These are phyloP conservation scores for Yamadazyma dushanensis DNA, from an alignment of 1,139 yeast genomes.

Conservation along the genomic window DNA sequence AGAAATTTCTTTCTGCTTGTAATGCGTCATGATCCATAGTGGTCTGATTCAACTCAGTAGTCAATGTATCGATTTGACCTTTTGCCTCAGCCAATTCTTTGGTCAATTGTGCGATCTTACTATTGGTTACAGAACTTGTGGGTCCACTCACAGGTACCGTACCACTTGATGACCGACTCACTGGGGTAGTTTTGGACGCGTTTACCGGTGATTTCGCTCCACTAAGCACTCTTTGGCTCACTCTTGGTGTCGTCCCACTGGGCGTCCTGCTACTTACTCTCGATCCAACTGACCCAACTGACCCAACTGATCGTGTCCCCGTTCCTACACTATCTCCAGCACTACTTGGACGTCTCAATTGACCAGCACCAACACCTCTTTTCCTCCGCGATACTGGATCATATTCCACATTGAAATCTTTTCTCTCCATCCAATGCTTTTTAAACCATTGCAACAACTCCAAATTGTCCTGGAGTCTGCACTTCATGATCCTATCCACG, in stretches of 20 bases:
- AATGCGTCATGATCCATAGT: constrained; percentile 56
- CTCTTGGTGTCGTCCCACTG: constrained; percentile 2
- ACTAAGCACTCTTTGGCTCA: constrained; percentile 3
- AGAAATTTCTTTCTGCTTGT: constrained; percentile 82
- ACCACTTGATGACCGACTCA: neutral
- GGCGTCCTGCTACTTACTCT: constrained; percentile 1
- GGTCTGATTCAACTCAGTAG: constrained; percentile 53
- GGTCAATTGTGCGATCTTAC: constrained; percentile 22
- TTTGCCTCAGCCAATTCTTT: constrained; percentile 25
- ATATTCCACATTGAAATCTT: constrained; percentile 55
- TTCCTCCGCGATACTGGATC: constrained; percentile 53
- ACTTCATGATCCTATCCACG: constrained; percentile 78
- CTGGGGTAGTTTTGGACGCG: neutral
- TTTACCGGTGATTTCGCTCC: neutral
- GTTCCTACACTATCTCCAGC: constrained; percentile 19
- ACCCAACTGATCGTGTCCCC: constrained; percentile 12
- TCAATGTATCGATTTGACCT: constrained; percentile 39
- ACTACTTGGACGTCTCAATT: constrained; percentile 5
- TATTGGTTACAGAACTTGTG: constrained; percentile 2
- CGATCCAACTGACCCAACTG: constrained; percentile 3
- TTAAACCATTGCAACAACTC: constrained; percentile 94
- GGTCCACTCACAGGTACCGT: neutral
- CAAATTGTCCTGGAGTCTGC: constrained; percentile 89
- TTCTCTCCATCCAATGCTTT: constrained; percentile 75
- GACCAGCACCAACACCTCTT: constrained; percentile 3